Base-by-base conservation (phyloP, 2,329 filamentous ascomycete species). In the Aureobasidium namibiae region DNA sequence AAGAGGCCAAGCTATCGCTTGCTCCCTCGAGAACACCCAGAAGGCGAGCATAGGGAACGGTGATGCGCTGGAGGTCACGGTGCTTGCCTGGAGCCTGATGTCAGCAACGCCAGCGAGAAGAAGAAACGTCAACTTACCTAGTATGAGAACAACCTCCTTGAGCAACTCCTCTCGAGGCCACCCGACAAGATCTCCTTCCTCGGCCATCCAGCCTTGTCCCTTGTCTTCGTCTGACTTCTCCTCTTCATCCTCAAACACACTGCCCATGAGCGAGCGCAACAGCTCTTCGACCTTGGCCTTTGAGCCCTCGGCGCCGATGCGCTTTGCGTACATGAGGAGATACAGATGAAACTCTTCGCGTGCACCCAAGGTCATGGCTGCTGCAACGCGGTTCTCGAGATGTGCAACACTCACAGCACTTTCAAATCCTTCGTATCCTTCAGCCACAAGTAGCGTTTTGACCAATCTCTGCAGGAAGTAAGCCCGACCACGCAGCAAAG, bases 261-360 rank as follows among this genome's bases (percentile, higher is more conserved):
- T 88, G 8, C 92, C 91, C 50, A 95, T 78, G 42, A 99, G 77
- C 46, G 84, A 88, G 65, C 90, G 87, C 29, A 97, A 77, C 10
- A 99, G 78, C 75, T 99, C 95, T 70, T 97, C 92, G 2, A 96
- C 91, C 75, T 99, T 99, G 60, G 84, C 81, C 65, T 87, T 85
- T 54, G 92, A 77, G 0, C 91, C 91, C 72, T 99, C 95, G 0
- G 91, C 90, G 1, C 94, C 94, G 6, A 99, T 82, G 0, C 94
- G 86, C 76, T 96, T 97, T 3, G 92, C 92, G 68, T 99, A 99
- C 91, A 97, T 97, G 68, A 91, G 88, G n/a, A 99, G 77, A 68
- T 97, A 97, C 1, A 96, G 79, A 60, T 90, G 85, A 75, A 97
- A 99, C 71, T 99, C 94, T 61, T 97, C 92, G 66, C 85, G 88